phyloP scores from a whole-genome alignment of 2,329 filamentous ascomycete species.

The Colletotrichum spaethianum region DNA sequence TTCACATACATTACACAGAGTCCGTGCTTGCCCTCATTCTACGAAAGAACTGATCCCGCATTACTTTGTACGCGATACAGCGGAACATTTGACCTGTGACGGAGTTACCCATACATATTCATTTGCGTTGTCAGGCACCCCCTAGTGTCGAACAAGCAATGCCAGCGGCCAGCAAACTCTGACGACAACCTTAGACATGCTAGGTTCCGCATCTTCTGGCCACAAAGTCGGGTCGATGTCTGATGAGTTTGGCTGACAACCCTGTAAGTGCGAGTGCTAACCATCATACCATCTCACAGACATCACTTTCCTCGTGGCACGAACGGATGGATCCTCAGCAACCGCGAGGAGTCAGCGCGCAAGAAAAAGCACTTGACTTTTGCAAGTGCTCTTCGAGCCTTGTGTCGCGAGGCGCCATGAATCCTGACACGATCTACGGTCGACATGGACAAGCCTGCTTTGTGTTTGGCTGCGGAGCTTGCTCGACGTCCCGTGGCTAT shows the following conservation, averaged over 20 bases:
- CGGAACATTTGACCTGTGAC: background rate
- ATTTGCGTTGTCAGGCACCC: background rate
- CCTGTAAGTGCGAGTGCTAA: background rate
- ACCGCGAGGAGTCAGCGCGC: conserved; percentile 11
- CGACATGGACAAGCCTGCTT: conserved; percentile 18
- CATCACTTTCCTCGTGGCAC: background rate
- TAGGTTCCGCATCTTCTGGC: conserved; percentile 19
- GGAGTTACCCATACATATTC: background rate
- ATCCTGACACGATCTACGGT: conserved; percentile 20
- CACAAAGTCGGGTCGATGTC: conserved; percentile 7
- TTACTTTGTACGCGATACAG: background rate
- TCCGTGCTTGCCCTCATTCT: background rate
- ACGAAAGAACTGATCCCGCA: background rate
- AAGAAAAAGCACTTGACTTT: conserved; percentile 18
- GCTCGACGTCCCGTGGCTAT: conserved; percentile 24
- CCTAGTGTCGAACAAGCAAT: conserved; percentile 10
- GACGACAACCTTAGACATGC: conserved; percentile 10
- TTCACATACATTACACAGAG: conserved; percentile 10
- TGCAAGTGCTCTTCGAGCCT: background rate
- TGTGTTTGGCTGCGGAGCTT: conserved; percentile 16
- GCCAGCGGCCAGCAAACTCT: background rate
- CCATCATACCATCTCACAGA: background rate
- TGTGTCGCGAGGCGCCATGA: conserved; percentile 17
- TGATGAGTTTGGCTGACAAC: background rate
- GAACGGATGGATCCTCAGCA: background rate